A percentile compares a stretch with the other conserved stretches of the same genome.
phyloP scores from a whole-genome alignment of 73 alveolate genomes.

The Tetrahymena elliotti region DNA sequence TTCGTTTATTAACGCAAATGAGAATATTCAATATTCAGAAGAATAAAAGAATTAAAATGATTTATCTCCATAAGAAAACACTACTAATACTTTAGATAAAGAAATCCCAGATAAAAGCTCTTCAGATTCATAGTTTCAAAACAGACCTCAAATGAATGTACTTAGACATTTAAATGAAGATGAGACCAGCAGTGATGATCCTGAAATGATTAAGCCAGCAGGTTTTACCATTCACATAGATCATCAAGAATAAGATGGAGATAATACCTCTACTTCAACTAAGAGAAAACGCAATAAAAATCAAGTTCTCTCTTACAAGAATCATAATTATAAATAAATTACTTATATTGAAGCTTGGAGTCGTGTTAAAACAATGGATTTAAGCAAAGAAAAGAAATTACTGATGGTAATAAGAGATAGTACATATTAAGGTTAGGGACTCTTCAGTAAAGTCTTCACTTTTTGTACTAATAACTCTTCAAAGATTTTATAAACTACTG shows the following conservation, averaged over 20 bases:
- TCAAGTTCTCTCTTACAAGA: background rate
- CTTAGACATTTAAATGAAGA: background rate
- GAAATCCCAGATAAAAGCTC: background rate
- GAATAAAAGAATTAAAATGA: background rate
- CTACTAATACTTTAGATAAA: background rate
- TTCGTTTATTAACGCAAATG: background rate
- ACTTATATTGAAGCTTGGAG: background rate
- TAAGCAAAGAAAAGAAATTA: background rate
- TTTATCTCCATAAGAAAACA: background rate
- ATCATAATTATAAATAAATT: background rate
- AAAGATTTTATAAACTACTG: background rate
- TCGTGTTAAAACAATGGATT: background rate
- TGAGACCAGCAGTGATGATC: background rate
- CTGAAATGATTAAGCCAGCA: background rate
- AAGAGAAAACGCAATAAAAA: background rate
- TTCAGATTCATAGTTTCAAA: background rate
- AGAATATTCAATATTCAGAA: background rate
- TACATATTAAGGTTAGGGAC: background rate
- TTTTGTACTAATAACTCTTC: background rate
- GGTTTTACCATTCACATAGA: background rate
- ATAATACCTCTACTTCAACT: background rate
- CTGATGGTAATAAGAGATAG: background rate
- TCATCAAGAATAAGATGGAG: background rate
- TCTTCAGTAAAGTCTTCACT: background rate
- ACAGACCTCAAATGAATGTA: background rate